Percentiles rank a stretch among this genome's conserved stretches.
Evolutionary conservation across 805 yeast genomes (phyloP).

Genomic region (Candida easanensis): DNA sequence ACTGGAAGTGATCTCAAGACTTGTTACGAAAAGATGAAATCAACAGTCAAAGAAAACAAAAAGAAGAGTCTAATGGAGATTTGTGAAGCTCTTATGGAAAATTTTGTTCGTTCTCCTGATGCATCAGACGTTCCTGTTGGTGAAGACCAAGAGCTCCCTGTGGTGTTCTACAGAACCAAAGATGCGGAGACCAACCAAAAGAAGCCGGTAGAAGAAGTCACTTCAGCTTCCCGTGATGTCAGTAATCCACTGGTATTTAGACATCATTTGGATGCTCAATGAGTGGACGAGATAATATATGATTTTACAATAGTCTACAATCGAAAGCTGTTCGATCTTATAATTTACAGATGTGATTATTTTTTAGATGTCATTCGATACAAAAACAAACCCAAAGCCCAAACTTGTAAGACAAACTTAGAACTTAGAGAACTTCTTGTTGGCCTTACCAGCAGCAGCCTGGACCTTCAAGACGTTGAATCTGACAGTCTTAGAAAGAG

Average conservation of each 20-base stretch:
- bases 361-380: constrained; percentile 13
- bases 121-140: constrained; percentile 3
- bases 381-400: constrained; percentile 9
- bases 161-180: constrained; percentile 15
- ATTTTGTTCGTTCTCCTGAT: constrained; percentile 19
- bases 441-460: constrained; percentile 79
- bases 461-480: constrained; percentile 98
- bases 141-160: constrained; percentile 19
- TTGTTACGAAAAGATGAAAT: constrained; percentile 59
- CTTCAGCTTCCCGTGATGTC: background rate
- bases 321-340: too few relatives aligned
- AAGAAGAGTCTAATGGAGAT: constrained; percentile 37
- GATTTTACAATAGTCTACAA: background rate
- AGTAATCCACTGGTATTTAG: background rate
- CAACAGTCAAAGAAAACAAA: constrained; percentile 46
- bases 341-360: constrained; percentile 21
- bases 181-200: background rate
- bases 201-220: background rate
- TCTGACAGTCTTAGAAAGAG: constrained; percentile 99
- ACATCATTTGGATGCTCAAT: background rate
- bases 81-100: constrained; percentile 28
- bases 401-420: constrained; percentile 46
- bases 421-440: constrained; percentile 96
- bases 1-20: constrained; percentile 57
- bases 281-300: background rate